Evolutionary conservation across 1,284 basidiomycete genomes (phyloP), one percentile per base, ranked within the genome.

Genomic region (Inonotus obliquus): DNA sequence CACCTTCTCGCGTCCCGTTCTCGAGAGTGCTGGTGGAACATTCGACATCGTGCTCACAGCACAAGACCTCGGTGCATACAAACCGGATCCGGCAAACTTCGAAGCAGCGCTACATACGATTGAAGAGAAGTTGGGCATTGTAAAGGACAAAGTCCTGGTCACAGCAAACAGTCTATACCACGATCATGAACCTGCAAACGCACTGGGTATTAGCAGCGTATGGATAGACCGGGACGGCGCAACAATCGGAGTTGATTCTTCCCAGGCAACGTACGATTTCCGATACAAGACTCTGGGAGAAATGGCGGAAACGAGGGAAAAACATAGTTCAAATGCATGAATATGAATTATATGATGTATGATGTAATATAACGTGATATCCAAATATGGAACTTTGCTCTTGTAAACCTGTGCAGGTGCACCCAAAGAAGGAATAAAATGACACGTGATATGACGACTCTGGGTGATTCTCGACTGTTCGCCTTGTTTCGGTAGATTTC

Each of bases 21-120:
- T 91, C 76, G 65, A 79, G 75, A 58, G 76, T 69, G 67, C 57
- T 73, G 69, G 59, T 19, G 54, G 59, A 19, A 48, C 55, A 7
- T 90, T 90, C 71, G 79, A 81, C 38, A 75, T 83, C 51, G 75
- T 89, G 59, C 74, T 87, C 65, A 90, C 87, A 5, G 87, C 87
- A 14, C 79, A 87, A 69, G 85, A 89, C 66, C 79, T 82, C 1
- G 81, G 82, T 14, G 81, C 80, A 41, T 91, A 89, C 72, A 91
- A 91, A 69, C 88, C 86, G 11, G 79, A 84, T 47, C 73, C 80
- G n/a, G 77, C 76, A 29, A 83, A 83, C 61, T 84, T 86, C 67
- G 67, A 75, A 57, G 75, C 78, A 37, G 81, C 79, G 35, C 69
- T 90, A 41, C 73, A 77, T 53, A 76, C 75, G 38, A 75, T 85